These are phyloP conservation scores for Talaromyces sp. DNA, from an alignment of 2,329 filamentous ascomycete genomes.

Conservation along the genomic window DNA sequence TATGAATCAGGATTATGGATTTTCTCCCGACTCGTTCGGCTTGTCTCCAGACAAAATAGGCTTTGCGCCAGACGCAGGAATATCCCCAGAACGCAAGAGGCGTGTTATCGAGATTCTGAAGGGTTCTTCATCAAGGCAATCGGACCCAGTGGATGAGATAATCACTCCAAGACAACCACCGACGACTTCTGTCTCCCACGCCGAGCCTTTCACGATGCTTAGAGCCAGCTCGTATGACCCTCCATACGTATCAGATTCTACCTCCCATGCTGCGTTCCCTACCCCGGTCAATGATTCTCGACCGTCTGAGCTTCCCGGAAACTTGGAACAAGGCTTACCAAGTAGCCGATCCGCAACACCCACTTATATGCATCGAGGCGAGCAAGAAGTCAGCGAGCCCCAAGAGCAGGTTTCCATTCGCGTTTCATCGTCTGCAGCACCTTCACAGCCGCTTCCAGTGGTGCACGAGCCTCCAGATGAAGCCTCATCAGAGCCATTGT, in stretches of 20 bases:
- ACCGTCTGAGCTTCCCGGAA: conserved; percentile 20
- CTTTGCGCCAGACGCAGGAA: conserved; percentile 18
- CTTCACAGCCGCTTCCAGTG: not conserved
- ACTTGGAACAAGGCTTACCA: conserved; percentile 23
- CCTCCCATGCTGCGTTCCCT: not conserved
- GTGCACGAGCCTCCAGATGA: not conserved
- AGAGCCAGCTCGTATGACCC: not conserved
- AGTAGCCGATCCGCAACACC: conserved; percentile 21
- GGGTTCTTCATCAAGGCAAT: conserved; percentile 6
- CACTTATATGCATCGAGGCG: conserved; percentile 19
- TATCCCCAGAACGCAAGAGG: conserved; percentile 18
- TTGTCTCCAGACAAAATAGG: conserved; percentile 18
- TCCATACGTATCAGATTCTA: not conserved
- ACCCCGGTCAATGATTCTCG: not conserved
- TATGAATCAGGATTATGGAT: conserved; percentile 10
- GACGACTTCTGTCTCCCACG: not conserved
- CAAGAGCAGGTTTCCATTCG: not conserved
- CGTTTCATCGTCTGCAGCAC: not conserved
- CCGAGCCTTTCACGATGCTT: not conserved
- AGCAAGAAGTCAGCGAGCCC: not conserved
- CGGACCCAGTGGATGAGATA: not conserved
- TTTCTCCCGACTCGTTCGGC: conserved; percentile 13
- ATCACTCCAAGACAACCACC: not conserved
- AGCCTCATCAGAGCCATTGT: not conserved
- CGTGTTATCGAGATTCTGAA: conserved; percentile 17